Evolutionary conservation across 192 early-diverging fungal species (phyloP), one percentile per base, ranked within the genome.

Genomic region (Funneliformis geosporum): DNA sequence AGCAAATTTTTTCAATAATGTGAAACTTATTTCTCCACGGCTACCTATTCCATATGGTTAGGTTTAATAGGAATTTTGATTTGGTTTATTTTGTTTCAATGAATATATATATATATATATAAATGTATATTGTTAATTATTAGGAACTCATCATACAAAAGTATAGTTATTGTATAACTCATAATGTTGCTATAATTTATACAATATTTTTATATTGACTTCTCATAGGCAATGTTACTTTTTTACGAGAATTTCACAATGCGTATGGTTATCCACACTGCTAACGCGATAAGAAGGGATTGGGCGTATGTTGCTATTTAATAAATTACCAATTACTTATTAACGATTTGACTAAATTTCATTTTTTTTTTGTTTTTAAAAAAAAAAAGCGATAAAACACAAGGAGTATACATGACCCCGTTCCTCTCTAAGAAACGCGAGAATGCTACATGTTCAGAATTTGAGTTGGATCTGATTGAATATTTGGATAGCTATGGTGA

Each of bases 331-430:
- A 7, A 55, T 55, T 21, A 7, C 6, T 4, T 21, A 55, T 18
- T 0, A 55, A 18, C 16, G 5, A 2, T 21, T 55, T n/a, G 50
- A n/a, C 7, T 55, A 50, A 50, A 14, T 50, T 4, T 3, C 18
- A 16, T 7, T 21, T 21, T 7, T 55, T 55, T 55, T 21, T 33
- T 33, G 0, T 33, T 33, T 33, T 33, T 33, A 33, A 33, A 33
- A 33, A 33, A 33, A 33, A 33, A 33, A 33, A 55, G 50, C 50
- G 4, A 88, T 39, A 93, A 89, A 74, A 88, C 87, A 0, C 92
- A 93, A 75, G 90, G 82, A 21, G 77, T 87, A 18, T 93, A 90
- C 84, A 80, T 65, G 4, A 85, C 88, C 9, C 88, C 86, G 9
- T 60, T 87, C 6, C 61, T 84, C 73, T n/a, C 2, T 25, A 25